These are phyloP conservation scores for Aspergillus bridgeri DNA, from an alignment of 495 filamentous ascomycete species.

Conservation along the genomic window DNA sequence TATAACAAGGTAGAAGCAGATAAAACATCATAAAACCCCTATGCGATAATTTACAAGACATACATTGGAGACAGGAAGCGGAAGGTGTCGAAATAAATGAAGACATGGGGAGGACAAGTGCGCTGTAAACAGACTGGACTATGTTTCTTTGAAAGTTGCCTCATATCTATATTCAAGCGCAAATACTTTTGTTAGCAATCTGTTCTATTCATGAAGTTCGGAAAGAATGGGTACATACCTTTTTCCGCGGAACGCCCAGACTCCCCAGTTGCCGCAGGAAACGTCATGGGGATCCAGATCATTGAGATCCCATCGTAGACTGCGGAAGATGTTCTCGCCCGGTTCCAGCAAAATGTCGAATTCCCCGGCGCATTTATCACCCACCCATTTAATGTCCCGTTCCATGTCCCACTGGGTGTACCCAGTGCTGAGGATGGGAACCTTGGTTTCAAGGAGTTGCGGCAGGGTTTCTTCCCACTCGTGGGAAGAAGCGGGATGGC, in stretches of 20 bases:
- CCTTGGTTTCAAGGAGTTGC: slow-evolving; percentile 87
- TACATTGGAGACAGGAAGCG: background rate
- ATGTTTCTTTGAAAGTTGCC: slow-evolving; percentile 30
- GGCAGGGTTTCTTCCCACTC: slow-evolving; percentile 93
- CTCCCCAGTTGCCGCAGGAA: slow-evolving; percentile 92
- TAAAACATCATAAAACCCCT: background rate
- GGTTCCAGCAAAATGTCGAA: slow-evolving; percentile 90
- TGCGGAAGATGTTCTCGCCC: slow-evolving; percentile 91
- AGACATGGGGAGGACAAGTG: background rate
- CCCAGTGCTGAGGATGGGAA: slow-evolving; percentile 87
- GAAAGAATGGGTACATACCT: slow-evolving; percentile 58
- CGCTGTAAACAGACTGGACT: background rate
- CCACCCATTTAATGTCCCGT: slow-evolving; percentile 84
- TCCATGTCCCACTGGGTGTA: slow-evolving; percentile 96
- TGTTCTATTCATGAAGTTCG: background rate
- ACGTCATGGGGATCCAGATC: slow-evolving; percentile 93
- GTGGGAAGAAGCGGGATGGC: slow-evolving; percentile 85
- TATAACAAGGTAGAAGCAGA: background rate
- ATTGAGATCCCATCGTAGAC: slow-evolving; percentile 94
- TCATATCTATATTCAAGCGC: slow-evolving; percentile 33
- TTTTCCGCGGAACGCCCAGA: slow-evolving; percentile 97
- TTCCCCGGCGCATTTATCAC: slow-evolving; percentile 77
- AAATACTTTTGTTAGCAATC: background rate
- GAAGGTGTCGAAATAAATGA: background rate
- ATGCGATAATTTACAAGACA: background rate